Evolutionary conservation across 805 yeast genomes (phyloP), one percentile per base, ranked within the genome.

Genomic region (Nakazawaea sp.): DNA sequence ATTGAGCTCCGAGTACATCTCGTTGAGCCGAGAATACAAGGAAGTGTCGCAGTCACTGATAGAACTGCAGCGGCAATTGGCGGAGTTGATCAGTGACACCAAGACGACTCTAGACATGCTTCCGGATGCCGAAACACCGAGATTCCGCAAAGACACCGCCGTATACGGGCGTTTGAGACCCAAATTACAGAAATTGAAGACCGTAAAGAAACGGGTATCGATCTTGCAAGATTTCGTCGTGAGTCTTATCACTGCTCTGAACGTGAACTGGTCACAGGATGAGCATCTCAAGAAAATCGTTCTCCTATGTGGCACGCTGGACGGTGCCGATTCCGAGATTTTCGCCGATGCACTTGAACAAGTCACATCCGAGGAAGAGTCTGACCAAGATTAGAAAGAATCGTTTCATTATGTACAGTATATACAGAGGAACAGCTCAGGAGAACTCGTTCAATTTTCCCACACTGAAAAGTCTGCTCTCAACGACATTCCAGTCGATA

Each of bases 401-500:
- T n/a, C n/a, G n/a, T n/a, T n/a, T n/a, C 7, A 21, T 21, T 21
- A 21, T 21, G 10, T 21, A 21, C n/a, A n/a, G n/a, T 27, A 18
- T 27, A 32, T 33, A 11, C 29, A 31, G 32, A 32, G 28, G 32
- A 15, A 18, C 16, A 27, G 8, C n/a, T 30, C 7, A 20, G n/a
- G 16, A 34, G 18, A 11, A 24, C 19, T 35, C 36, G 23, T 32
- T 41, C 19, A 41, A 37, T 15, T 28, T 36, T 25, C 29, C 30
- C 43, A 49, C 29, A 36, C 26, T 40, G 43, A 58, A 60, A n/a
- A 58, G 41, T 48, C 66, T 55, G 19, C 45, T 40, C 36, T 78
- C 81, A 31, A 83, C 66, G 35, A 81, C 84, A 38, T 79, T 73
- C 98, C 98, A 92, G 59, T 90, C 77, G 45, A 89, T 72, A 46